A percentile compares a stretch with the other conserved stretches of the same genome.
Evolutionary conservation across 2,329 filamentous ascomycete species (phyloP).

Genomic region (Clathrospora elynae): DNA sequence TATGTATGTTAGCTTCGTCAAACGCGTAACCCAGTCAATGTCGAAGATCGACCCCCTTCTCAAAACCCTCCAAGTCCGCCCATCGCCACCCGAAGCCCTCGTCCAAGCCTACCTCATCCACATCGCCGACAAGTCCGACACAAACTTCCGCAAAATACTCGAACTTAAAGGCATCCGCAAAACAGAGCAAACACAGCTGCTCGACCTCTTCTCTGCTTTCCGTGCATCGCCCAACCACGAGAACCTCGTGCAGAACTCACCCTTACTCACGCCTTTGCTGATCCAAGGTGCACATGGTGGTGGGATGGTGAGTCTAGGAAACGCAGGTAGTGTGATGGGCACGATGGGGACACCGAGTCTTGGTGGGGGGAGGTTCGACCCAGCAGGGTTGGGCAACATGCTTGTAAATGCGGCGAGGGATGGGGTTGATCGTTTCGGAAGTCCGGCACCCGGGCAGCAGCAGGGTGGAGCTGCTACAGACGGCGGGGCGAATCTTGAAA

Average conservation of each 20-base stretch:
- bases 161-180: constrained; percentile 91
- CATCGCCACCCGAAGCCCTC: constrained; percentile 87
- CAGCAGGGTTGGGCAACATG: constrained; percentile 81
- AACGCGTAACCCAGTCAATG: constrained; percentile 84
- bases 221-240: constrained; percentile 69
- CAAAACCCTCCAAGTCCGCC: constrained; percentile 93
- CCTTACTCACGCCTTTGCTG: constrained; percentile 46
- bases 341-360: constrained; percentile 45
- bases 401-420: constrained; percentile 87
- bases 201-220: constrained; percentile 91
- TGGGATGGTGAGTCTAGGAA: constrained; percentile 50
- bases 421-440: constrained; percentile 77
- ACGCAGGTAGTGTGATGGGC: constrained; percentile 47
- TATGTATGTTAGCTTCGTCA: constrained; percentile 68
- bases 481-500: constrained; percentile 74
- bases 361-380: constrained; percentile 67
- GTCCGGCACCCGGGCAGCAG: constrained; percentile 47
- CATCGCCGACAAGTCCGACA: constrained; percentile 89
- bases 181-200: constrained; percentile 76
- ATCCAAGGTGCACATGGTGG: constrained; percentile 46
- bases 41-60: constrained; percentile 87
- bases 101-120: constrained; percentile 98
- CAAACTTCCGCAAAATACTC: constrained; percentile 94
- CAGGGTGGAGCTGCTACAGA: constrained; percentile 27
- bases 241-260: constrained; percentile 58